phyloP scores from a whole-genome alignment of 2,329 filamentous ascomycete genomes.

The Colletotrichum magnum region DNA sequence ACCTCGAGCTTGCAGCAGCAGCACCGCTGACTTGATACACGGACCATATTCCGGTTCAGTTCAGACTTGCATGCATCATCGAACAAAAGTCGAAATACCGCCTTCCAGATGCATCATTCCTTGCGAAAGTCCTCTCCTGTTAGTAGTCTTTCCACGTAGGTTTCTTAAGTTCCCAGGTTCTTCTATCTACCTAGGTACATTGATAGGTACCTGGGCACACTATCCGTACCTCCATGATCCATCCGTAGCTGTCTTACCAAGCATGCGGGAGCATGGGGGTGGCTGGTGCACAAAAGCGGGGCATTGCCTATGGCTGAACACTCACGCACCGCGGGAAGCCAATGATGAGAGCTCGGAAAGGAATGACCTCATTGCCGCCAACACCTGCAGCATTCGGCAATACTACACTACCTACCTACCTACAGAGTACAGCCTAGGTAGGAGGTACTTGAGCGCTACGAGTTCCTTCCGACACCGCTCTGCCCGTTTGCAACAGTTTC shows the following conservation, averaged over 20 bases:
- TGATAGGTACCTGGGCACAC: background rate
- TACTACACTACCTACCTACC: background rate
- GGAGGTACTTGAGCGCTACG: too few relatives aligned
- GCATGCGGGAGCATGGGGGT: slow-evolving; percentile 33
- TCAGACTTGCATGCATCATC: background rate
- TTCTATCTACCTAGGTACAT: background rate
- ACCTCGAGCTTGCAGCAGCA: too few relatives aligned
- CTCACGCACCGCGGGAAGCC: background rate
- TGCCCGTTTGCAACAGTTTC: slow-evolving; percentile 15
- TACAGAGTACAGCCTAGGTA: too few relatives aligned
- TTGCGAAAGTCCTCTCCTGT: background rate
- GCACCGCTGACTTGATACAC: too few relatives aligned
- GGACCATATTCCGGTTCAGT: background rate
- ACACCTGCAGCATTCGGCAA: background rate
- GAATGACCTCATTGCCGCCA: slow-evolving; percentile 31
- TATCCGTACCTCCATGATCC: background rate
- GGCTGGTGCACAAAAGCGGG: slow-evolving; percentile 15
- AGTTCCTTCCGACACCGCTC: slow-evolving; percentile 34
- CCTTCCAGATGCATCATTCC: background rate
- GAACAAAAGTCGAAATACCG: background rate
- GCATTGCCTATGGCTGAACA: slow-evolving; percentile 25
- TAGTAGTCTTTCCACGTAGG: background rate
- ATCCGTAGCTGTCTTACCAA: background rate
- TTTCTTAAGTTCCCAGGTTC: too few relatives aligned
- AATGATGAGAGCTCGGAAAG: slow-evolving; percentile 17